These are phyloP conservation scores for Cucurbita moschata DNA, from an alignment of 306 rosid species.

Conservation along the genomic window DNA sequence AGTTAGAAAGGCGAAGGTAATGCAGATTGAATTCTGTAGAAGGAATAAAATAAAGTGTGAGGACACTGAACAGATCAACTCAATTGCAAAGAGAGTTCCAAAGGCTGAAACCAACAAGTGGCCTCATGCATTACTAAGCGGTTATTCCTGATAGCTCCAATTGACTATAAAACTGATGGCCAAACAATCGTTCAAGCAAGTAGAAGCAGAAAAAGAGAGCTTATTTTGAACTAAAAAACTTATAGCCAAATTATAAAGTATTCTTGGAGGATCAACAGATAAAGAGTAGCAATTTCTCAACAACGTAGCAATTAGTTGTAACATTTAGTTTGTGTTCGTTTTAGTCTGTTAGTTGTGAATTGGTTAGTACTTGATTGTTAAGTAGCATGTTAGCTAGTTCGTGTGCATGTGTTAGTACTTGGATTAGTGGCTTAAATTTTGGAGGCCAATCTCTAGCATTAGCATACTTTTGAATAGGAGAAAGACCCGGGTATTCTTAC, in stretches of 20 bases:
- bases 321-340: background rate
- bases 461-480: background rate
- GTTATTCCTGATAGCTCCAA: background rate
- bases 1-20: conserved; percentile 4
- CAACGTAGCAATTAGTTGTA: background rate
- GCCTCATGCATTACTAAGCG: background rate
- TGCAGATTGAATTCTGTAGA: background rate
- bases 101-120: background rate
- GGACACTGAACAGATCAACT: background rate
- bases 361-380: background rate
- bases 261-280: background rate
- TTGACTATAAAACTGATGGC: background rate
- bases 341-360: background rate
- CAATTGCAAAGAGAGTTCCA: background rate
- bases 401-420: background rate
- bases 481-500: background rate
- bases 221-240: background rate
- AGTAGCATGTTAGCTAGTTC: background rate
- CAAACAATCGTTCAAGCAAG: background rate
- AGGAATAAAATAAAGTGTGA: background rate
- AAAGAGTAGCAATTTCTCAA: background rate
- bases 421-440: background rate
- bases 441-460: background rate
- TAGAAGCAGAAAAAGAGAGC: background rate
- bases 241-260: background rate